These are phyloP conservation scores for Spencermartinsiella europaea DNA, from an alignment of 805 yeast genomes.

Conservation along the genomic window DNA sequence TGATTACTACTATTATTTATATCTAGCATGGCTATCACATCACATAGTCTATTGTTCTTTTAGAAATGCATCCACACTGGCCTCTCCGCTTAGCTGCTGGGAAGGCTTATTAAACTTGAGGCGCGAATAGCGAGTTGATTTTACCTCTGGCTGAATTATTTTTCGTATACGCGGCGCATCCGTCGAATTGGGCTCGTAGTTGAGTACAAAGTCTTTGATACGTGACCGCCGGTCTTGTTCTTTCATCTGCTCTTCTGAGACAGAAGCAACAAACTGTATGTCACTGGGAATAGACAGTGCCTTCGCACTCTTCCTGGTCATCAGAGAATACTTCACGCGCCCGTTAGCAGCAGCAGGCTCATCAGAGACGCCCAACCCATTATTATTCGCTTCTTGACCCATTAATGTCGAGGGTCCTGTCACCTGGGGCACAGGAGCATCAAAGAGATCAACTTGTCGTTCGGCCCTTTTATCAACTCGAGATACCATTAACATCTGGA, in stretches of 20 bases:
- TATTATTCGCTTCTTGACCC: conserved; percentile 4
- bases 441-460: conserved; percentile 27
- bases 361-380: conserved; percentile 5
- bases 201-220: conserved; percentile 31
- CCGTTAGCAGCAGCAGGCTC: conserved; percentile 5
- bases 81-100: background rate
- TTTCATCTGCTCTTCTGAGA: conserved; percentile 46
- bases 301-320: conserved; percentile 51
- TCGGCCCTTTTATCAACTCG: conserved; percentile 41
- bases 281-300: conserved; percentile 48
- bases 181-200: conserved; percentile 4
- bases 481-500: conserved; percentile 47
- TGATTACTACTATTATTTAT: background rate
- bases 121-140: conserved; percentile 13
- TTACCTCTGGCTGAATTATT: conserved; percentile 16
- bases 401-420: no score
- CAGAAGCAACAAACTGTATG: conserved; percentile 49
- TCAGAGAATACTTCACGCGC: conserved; percentile 33
- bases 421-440: conserved; percentile 27
- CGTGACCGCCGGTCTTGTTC: conserved; percentile 49
- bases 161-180: background rate
- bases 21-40: background rate
- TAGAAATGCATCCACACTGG: background rate
- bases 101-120: background rate
- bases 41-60: background rate